A percentile compares a stretch with the other conserved stretches of the same genome.
Conservation (phyloP, 2,329 filamentous ascomycete species). For the Fusarium proliferatum region DNA sequence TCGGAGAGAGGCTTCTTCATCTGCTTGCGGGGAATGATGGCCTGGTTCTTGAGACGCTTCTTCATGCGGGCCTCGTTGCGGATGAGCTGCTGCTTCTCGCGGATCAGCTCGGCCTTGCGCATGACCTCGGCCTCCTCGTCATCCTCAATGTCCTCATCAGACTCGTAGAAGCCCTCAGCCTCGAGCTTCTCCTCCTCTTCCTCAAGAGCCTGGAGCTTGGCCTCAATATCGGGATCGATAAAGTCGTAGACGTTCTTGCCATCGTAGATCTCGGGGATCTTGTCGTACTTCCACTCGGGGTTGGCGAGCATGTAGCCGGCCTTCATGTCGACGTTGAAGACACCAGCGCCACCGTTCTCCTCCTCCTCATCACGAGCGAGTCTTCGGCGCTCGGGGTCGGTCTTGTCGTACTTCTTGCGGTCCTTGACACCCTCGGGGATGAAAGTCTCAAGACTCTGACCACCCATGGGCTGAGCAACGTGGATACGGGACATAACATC, state of each 20-base stretch:
- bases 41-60: conserved; percentile 97
- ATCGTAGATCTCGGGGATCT: conserved; percentile 91
- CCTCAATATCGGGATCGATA: conserved; percentile 95
- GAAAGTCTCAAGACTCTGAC: conserved; percentile 80
- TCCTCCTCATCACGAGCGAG: conserved; percentile 90
- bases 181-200: conserved; percentile 95
- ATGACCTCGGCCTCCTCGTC: conserved; percentile 88
- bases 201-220: conserved; percentile 90
- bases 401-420: conserved; percentile 89
- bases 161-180: conserved; percentile 93
- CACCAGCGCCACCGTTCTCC: conserved; percentile 93
- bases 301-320: conserved; percentile 89
- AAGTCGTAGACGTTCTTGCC: conserved; percentile 99
- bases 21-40: conserved; percentile 86
- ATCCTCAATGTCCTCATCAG: conserved; percentile 83
- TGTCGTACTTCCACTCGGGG: conserved; percentile 95
- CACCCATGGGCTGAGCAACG: conserved; percentile 92
- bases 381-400: conserved; percentile 83
- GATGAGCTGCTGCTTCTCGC: conserved; percentile 92
- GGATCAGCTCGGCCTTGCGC: conserved; percentile 93
- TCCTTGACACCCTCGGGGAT: conserved; percentile 87
- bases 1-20: conserved; percentile 85
- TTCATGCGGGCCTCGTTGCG: conserved; percentile 95
- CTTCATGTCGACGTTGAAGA: conserved; percentile 93
- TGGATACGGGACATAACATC: conserved; percentile 96